phyloP scores from a whole-genome alignment of 108 stramenopile species.

The Nitzschia palea region DNA sequence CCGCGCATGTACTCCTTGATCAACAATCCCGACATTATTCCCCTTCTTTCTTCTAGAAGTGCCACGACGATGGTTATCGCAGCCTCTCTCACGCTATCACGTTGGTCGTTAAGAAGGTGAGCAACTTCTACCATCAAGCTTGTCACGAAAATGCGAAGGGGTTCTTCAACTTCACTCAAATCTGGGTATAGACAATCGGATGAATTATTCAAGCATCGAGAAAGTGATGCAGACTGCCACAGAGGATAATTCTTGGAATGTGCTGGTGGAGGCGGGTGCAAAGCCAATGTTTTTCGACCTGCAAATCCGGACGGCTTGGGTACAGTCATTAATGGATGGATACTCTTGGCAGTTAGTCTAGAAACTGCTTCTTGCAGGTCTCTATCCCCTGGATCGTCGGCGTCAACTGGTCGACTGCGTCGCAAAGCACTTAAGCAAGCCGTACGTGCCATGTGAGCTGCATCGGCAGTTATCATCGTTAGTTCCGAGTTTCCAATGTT shows the following conservation, averaged over 20 bases:
- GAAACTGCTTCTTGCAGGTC: conserved; percentile 65
- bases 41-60: conserved; percentile 61
- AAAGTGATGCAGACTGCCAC: conserved; percentile 71
- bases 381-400: conserved; percentile 60
- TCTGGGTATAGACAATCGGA: conserved; percentile 61
- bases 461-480: conserved; percentile 67
- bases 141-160: conserved; percentile 67
- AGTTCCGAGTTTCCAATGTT: conserved; percentile 56
- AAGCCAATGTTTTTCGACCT: conserved; percentile 9
- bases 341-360: conserved; percentile 46
- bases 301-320: conserved; percentile 36
- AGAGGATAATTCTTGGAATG: conserved; percentile 61
- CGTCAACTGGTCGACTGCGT: conserved; percentile 59
- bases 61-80: conserved; percentile 64
- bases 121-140: conserved; percentile 73
- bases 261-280: conserved; percentile 47
- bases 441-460: conserved; percentile 74
- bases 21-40: conserved; percentile 74
- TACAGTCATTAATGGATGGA: conserved; percentile 66
- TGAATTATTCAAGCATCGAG: conserved; percentile 47
- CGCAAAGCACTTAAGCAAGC: conserved; percentile 62
- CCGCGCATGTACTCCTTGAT: conserved; percentile 61
- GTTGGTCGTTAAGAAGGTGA: conserved; percentile 53
- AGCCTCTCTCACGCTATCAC: conserved; percentile 59
- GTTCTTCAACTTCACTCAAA: conserved; percentile 55